These are phyloP conservation scores for Hyaloscypha bicolor DNA, from an alignment of 495 filamentous ascomycete genomes.

Conservation along the genomic window DNA sequence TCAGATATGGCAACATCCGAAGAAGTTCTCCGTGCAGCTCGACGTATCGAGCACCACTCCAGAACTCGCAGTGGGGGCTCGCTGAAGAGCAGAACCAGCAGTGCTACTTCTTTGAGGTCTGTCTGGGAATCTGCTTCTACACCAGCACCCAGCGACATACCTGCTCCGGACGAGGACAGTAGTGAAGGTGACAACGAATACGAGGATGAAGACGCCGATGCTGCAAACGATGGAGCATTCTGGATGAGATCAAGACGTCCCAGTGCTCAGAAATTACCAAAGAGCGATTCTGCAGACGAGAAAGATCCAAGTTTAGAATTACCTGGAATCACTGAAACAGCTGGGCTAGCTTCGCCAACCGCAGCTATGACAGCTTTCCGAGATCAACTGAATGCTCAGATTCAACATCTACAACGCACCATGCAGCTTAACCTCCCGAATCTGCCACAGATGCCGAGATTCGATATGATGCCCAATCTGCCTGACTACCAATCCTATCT, in stretches of 20 bases:
- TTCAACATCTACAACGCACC: slow-evolving; percentile 78
- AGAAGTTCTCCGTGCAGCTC: slow-evolving; percentile 55
- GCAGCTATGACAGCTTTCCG: slow-evolving; percentile 71
- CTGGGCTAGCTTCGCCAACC: slow-evolving; percentile 52
- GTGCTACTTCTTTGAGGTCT: slow-evolving; percentile 64
- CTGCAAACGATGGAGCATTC: slow-evolving; percentile 40
- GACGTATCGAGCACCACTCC: slow-evolving; percentile 57
- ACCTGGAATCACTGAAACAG: slow-evolving; percentile 30
- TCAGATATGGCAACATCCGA: slow-evolving; percentile 70
- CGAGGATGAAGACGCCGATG: slow-evolving; percentile 38
- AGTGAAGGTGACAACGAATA: slow-evolving; percentile 46
- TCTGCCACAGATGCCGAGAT: slow-evolving; percentile 56
- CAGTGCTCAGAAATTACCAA: slow-evolving; percentile 44
- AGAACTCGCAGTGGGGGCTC: slow-evolving; percentile 53
- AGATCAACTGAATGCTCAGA: slow-evolving; percentile 74
- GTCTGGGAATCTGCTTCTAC: slow-evolving; percentile 57
- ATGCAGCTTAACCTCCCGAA: slow-evolving; percentile 70
- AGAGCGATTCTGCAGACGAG: slow-evolving; percentile 41
- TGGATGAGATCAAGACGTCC: slow-evolving; percentile 42
- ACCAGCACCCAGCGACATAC: slow-evolving; percentile 42
- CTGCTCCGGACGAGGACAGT: slow-evolving; percentile 37
- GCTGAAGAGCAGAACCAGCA: slow-evolving; percentile 63
- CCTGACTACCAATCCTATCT: slow-evolving; percentile 72
- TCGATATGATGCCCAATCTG: slow-evolving; percentile 48
- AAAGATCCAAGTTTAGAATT: slow-evolving; percentile 33